These are phyloP conservation scores for Yamadazyma dendronema DNA, from an alignment of 1,139 yeast genomes.

Conservation along the genomic window DNA sequence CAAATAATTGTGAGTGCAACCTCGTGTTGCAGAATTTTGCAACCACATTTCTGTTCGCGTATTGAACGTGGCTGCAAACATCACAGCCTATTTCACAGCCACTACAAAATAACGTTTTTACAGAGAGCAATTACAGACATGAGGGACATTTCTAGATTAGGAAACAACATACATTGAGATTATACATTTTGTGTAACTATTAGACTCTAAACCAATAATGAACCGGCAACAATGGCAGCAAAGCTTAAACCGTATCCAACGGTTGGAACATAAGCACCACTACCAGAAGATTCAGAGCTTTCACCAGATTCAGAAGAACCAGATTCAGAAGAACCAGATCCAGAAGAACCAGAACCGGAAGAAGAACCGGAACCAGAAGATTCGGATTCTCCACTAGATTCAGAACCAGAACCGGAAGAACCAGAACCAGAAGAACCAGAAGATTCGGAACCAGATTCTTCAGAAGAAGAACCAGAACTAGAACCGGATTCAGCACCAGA, in stretches of 20 bases:
- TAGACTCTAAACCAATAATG: conserved; percentile 14
- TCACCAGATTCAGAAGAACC: conserved; percentile 1
- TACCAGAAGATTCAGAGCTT: conserved; percentile 4
- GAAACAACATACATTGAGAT: conserved; percentile 4
- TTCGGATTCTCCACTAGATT: conserved; percentile 11
- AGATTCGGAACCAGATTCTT: conserved; percentile 6
- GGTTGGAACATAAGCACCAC: conserved; percentile 9
- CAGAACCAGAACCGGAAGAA: conserved; percentile 8
- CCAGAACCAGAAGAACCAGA: conserved; percentile 6
- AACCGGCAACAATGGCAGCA: conserved; percentile 16
- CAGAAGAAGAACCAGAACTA: conserved; percentile 4
- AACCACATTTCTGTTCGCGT: conserved; percentile 1
- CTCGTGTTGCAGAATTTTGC: not conserved
- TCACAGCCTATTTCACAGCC: not conserved
- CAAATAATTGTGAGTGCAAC: not conserved
- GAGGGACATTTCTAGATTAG: too few relatives aligned
- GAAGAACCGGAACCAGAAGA: conserved; percentile 4
- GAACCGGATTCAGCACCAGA: conserved; percentile 8
- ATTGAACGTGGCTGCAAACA: conserved; percentile 1
- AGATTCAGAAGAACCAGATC: conserved; percentile 6
- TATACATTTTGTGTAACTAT: conserved; percentile 1
- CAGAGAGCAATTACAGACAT: too few relatives aligned
- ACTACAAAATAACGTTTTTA: too few relatives aligned
- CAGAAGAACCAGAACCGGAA: conserved; percentile 5
- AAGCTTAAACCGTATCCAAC: conserved; percentile 16